phyloP scores from a whole-genome alignment of 2,329 filamentous ascomycete genomes.

The Fusarium anthophilum region DNA sequence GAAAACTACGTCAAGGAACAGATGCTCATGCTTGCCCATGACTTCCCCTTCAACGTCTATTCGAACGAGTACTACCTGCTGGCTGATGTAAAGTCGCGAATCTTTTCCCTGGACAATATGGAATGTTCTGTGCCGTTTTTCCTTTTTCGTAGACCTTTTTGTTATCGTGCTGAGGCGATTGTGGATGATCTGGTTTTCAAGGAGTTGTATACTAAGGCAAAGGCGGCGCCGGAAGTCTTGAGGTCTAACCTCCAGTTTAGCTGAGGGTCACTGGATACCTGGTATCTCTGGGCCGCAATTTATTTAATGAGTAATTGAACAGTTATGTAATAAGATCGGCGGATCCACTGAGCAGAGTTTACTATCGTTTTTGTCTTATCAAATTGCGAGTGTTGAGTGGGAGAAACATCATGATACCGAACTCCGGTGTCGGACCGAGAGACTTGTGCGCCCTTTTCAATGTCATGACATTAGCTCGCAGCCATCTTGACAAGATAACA shows the following conservation, averaged over 20 bases:
- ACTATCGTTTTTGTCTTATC: background rate
- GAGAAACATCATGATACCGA: background rate
- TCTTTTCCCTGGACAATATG: background rate
- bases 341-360: background rate
- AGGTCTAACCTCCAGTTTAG: background rate
- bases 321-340: background rate
- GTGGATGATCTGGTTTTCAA: background rate
- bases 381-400: accelerated
- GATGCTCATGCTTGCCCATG: background rate
- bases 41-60: background rate
- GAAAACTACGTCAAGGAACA: background rate
- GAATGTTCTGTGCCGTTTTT: accelerated
- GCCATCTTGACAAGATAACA: background rate
- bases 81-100: background rate
- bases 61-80: background rate
- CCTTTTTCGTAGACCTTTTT: background rate
- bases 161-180: background rate
- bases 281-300: background rate
- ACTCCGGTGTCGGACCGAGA: background rate
- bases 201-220: background rate
- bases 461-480: background rate
- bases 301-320: background rate
- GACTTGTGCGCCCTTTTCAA: background rate
- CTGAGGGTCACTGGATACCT: background rate
- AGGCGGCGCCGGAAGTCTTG: too few species aligned